Evolutionary conservation across 371 early-diverging fungal species (phyloP).

Genomic region (Entomophthora muscae): DNA sequence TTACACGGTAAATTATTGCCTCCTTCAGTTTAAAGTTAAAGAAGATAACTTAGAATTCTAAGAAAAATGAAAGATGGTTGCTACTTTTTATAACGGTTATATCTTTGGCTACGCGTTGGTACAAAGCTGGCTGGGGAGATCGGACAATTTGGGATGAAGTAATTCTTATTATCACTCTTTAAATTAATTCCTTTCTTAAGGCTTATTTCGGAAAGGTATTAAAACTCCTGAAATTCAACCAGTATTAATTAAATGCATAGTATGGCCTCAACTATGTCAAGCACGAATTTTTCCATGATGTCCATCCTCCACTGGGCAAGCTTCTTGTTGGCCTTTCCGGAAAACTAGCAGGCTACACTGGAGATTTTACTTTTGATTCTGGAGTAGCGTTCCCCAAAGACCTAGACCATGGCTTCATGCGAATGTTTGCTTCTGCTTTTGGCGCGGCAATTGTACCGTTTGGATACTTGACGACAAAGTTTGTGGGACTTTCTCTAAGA

Average conservation of each 20-base stretch:
- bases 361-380: slow-evolving; percentile 71
- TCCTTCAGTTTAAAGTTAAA: neutral
- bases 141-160: slow-evolving; percentile 27
- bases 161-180: neutral
- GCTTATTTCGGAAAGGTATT: slow-evolving; percentile 15
- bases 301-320: slow-evolving; percentile 99
- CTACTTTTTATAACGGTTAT: slow-evolving; percentile 1
- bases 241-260: slow-evolving; percentile 21
- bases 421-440: slow-evolving; percentile 76
- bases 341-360: slow-evolving; percentile 72
- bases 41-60: neutral
- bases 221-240: neutral
- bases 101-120: slow-evolving; percentile 20
- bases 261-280: slow-evolving; percentile 93
- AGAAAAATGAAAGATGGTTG: neutral
- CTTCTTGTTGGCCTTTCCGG: slow-evolving; percentile 91
- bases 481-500: slow-evolving; percentile 44
- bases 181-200: slow-evolving; percentile 17
- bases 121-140: slow-evolving; percentile 24
- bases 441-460: slow-evolving; percentile 88
- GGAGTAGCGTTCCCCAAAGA: slow-evolving; percentile 64
- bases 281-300: slow-evolving; percentile 94
- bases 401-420: slow-evolving; percentile 84
- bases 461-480: slow-evolving; percentile 74
- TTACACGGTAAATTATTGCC: neutral